Conservation (phyloP, 2,329 filamentous ascomycete species). For the Emergomyces orientalis region DNA sequence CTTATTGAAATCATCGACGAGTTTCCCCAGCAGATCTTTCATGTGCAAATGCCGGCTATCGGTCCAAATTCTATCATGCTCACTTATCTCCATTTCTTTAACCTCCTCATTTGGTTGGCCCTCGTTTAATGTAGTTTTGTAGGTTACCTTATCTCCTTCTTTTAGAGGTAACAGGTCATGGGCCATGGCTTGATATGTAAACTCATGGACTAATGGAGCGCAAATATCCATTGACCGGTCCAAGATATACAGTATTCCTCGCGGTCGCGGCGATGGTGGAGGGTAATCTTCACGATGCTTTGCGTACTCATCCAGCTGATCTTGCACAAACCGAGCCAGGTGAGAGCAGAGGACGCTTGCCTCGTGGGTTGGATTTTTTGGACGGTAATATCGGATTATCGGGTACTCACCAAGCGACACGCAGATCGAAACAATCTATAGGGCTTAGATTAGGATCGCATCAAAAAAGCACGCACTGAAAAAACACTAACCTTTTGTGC, state of each 20-base stretch:
- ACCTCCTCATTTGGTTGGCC: slow-evolving; percentile 60
- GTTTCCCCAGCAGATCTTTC: slow-evolving; percentile 92
- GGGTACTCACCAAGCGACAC: slow-evolving; percentile 91
- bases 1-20: slow-evolving; percentile 85
- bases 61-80: slow-evolving; percentile 91
- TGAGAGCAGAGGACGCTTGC: slow-evolving; percentile 80
- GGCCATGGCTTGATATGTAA: slow-evolving; percentile 98
- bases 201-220: slow-evolving; percentile 84
- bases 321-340: slow-evolving; percentile 81
- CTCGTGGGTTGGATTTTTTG: slow-evolving; percentile 66
- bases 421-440: slow-evolving; percentile 72
- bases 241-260: slow-evolving; percentile 74
- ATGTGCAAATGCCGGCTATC: slow-evolving; percentile 92
- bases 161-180: slow-evolving; percentile 84
- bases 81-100: slow-evolving; percentile 83
- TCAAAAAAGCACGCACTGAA: background rate
- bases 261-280: slow-evolving; percentile 60
- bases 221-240: slow-evolving; percentile 89
- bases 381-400: slow-evolving; percentile 81
- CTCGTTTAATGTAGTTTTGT: slow-evolving; percentile 69
- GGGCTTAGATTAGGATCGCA: background rate
- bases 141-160: slow-evolving; percentile 81
- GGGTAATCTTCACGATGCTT: slow-evolving; percentile 79
- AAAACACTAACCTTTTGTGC: slow-evolving; percentile 65
- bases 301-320: slow-evolving; percentile 81